Evolutionary conservation across 306 rosid species (phyloP).

Genomic region (Castanea mollissima): DNA sequence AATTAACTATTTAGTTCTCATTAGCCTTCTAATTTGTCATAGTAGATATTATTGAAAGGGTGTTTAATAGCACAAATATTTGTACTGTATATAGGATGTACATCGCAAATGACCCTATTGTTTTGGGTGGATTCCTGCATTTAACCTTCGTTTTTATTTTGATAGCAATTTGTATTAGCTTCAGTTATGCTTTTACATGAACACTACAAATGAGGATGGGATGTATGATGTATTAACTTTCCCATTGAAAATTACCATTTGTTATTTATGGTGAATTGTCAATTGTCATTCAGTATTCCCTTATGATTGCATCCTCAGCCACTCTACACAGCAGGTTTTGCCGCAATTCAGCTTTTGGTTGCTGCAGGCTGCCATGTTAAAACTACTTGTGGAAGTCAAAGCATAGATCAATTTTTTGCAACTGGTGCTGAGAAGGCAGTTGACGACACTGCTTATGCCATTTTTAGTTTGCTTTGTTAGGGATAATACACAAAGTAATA

Average conservation of each 20-base stretch:
- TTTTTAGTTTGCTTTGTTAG: conserved; percentile 19
- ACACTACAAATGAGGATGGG: not conserved
- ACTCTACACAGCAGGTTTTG: conserved; percentile 58
- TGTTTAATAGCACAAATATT: too few species aligned
- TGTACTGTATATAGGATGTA: too few species aligned
- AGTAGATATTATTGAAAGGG: too few species aligned
- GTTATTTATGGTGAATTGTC: not conserved
- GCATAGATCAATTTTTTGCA: conserved; percentile 56
- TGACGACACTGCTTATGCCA: conserved; percentile 81
- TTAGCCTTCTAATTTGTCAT: too few species aligned
- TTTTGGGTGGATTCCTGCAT: too few species aligned
- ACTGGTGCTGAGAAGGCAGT: conserved; percentile 92
- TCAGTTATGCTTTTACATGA: not conserved
- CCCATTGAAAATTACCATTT: not conserved
- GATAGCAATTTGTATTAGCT: not conserved
- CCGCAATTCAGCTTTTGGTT: conserved; percentile 82
- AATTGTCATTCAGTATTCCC: not conserved
- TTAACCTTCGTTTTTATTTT: not conserved
- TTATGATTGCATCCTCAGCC: conserved; percentile 23
- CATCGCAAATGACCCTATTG: too few species aligned
- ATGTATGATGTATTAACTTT: not conserved
- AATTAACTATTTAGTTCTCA: too few species aligned
- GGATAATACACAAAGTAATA: too few species aligned
- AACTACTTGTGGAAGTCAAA: conserved; percentile 80
- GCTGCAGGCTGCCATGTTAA: conserved; percentile 77